Evolutionary conservation across 345 rosid species (phyloP).

Genomic region (Nephelium lappaceum): DNA sequence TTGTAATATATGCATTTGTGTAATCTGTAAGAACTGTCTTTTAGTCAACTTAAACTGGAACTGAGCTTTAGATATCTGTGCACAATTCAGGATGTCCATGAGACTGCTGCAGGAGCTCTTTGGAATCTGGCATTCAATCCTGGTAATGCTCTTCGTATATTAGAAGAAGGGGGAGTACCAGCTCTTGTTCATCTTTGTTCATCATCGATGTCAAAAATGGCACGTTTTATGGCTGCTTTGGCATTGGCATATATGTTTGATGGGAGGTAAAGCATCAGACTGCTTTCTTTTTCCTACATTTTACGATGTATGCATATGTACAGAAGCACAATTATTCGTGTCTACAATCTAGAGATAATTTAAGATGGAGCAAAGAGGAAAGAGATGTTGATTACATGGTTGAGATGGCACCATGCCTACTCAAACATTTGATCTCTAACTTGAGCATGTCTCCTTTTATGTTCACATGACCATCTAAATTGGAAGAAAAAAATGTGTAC

Average conservation of each 20-base stretch:
- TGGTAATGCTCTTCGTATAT: slow-evolving; percentile 41
- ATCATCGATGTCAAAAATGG: slow-evolving; percentile 47
- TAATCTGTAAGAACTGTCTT: slow-evolving; percentile 1
- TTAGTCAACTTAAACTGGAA: background rate
- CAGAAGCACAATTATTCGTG: background rate
- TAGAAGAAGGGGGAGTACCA: slow-evolving; percentile 43
- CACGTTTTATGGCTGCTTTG: slow-evolving; percentile 50
- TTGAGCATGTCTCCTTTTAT: background rate
- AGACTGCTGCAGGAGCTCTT: slow-evolving; percentile 57
- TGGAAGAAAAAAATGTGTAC: background rate
- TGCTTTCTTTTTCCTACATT: background rate
- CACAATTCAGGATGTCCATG: slow-evolving; percentile 48
- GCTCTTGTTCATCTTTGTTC: slow-evolving; percentile 45
- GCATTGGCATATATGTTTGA: slow-evolving; percentile 47
- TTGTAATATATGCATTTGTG: background rate
- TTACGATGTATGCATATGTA: background rate
- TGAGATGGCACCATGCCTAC: background rate
- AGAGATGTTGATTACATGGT: background rate
- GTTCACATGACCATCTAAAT: background rate
- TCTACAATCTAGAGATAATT: background rate
- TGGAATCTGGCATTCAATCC: slow-evolving; percentile 52
- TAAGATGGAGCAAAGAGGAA: background rate
- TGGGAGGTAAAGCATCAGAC: slow-evolving; percentile 30
- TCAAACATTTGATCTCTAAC: background rate
- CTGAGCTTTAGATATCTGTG: background rate